Evolutionary conservation across 495 filamentous ascomycete species (phyloP).

Genomic region (Poronia punctata): DNA sequence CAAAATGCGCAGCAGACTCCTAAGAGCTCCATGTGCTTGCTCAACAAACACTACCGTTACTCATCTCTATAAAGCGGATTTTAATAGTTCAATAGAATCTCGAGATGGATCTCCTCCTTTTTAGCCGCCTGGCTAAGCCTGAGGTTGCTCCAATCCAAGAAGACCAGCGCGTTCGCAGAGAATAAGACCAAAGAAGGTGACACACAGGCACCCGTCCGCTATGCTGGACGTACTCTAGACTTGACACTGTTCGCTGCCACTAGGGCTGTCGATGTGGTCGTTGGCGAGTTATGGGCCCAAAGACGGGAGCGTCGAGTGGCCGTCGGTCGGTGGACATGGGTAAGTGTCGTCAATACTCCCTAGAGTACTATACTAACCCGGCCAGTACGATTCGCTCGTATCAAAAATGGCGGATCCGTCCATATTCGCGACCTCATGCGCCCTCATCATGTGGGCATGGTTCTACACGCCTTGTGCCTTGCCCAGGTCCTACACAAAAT

Average conservation of each 20-base stretch:
- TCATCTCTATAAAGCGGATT: neutral
- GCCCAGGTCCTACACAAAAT: conserved; percentile 72
- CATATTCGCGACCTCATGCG: conserved; percentile 68
- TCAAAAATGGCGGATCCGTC: conserved; percentile 56
- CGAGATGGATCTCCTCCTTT: conserved; percentile 44
- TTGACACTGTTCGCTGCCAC: conserved; percentile 75
- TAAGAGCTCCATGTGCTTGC: too few species aligned
- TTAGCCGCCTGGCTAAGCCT: conserved; percentile 45
- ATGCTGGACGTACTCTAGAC: conserved; percentile 77
- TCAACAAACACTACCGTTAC: too few species aligned
- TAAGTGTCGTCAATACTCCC: conserved; percentile 12
- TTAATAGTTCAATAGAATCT: conserved; percentile 24
- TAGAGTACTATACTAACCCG: conserved; percentile 8
- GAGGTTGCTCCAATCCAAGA: conserved; percentile 38
- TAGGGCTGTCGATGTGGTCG: conserved; percentile 66
- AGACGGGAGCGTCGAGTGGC: conserved; percentile 29
- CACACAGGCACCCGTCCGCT: conserved; percentile 27
- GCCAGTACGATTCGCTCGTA: conserved; percentile 39
- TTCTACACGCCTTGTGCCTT: conserved; percentile 66
- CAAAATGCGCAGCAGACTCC: neutral
- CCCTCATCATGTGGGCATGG: conserved; percentile 89
- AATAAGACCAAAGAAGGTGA: conserved; percentile 14
- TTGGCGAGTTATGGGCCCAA: conserved; percentile 59
- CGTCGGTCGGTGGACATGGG: conserved; percentile 41
- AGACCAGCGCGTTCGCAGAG: conserved; percentile 35